Evolutionary conservation across 495 filamentous ascomycete species (phyloP).

Genomic region (Alectoria sarmentosa): DNA sequence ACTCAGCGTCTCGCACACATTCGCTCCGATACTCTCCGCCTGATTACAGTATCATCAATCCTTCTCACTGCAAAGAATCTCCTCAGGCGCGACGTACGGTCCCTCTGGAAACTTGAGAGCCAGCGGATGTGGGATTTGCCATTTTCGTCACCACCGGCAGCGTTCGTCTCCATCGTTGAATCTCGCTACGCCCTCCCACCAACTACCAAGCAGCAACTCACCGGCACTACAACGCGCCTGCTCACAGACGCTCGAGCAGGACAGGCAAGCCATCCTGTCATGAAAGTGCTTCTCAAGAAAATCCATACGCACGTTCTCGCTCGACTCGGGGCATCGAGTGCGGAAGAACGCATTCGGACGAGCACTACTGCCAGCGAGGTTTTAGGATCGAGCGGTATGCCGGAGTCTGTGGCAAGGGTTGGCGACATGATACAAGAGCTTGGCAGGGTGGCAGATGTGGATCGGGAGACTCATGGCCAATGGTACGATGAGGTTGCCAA

Average conservation of each 20-base stretch:
- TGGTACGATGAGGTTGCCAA: conserved; percentile 68
- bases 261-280: conserved; percentile 34
- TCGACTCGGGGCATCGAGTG: conserved; percentile 65
- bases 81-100: conserved; percentile 84
- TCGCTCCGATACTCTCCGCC: conserved; percentile 61
- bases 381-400: conserved; percentile 69
- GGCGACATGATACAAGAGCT: conserved; percentile 75
- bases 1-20: conserved; percentile 57
- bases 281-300: conserved; percentile 34
- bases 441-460: conserved; percentile 64
- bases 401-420: conserved; percentile 84
- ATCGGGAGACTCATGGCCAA: conserved; percentile 66
- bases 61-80: conserved; percentile 90
- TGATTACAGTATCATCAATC: conserved; percentile 74
- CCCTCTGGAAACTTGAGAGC: conserved; percentile 83
- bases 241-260: conserved; percentile 35
- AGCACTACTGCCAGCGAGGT: conserved; percentile 77
- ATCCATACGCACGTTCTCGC: conserved; percentile 59
- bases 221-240: conserved; percentile 49
- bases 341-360: conserved; percentile 73
- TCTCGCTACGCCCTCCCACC: conserved; percentile 72
- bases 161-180: conserved; percentile 72
- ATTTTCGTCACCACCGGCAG: conserved; percentile 49
- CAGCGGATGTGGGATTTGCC: conserved; percentile 60
- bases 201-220: conserved; percentile 38